Conservation (phyloP, 2,329 filamentous ascomycete species). For the Claviceps citrina region DNA sequence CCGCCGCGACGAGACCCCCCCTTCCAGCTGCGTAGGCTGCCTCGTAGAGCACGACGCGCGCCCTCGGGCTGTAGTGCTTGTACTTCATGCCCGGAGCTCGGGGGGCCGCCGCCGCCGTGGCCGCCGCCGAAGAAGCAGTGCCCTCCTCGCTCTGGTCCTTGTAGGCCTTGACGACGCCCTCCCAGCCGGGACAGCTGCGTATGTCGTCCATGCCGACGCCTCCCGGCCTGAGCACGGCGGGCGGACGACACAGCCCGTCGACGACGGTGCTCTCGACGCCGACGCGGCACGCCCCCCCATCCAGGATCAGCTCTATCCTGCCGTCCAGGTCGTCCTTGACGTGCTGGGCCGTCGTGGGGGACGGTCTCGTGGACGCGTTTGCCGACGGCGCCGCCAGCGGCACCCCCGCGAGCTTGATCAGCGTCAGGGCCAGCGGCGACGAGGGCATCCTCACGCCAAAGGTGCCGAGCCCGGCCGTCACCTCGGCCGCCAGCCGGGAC, state of each 20-base stretch:
- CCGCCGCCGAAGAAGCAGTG: too few relatives aligned
- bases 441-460: slow-evolving; percentile 87
- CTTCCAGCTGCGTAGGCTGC: slow-evolving; percentile 22
- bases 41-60: slow-evolving; percentile 72
- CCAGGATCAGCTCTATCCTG: slow-evolving; percentile 71
- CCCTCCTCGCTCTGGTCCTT: slow-evolving; percentile 56
- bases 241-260: slow-evolving; percentile 70
- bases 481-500: slow-evolving; percentile 69
- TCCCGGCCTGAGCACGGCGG: slow-evolving; percentile 70
- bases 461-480: slow-evolving; percentile 69
- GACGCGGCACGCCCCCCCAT: slow-evolving; percentile 73
- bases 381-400: slow-evolving; percentile 86
- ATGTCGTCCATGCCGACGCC: slow-evolving; percentile 75
- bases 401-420: slow-evolving; percentile 64
- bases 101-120: slow-evolving; percentile 48
- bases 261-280: slow-evolving; percentile 96
- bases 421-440: slow-evolving; percentile 65
- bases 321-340: slow-evolving; percentile 73
- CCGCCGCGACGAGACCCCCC: slow-evolving; percentile 21
- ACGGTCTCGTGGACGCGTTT: slow-evolving; percentile 86
- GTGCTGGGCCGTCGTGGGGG: slow-evolving; percentile 78
- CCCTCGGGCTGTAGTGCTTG: slow-evolving; percentile 88
- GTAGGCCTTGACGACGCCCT: slow-evolving; percentile 61
- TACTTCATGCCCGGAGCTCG: slow-evolving; percentile 98
- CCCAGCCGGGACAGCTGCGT: slow-evolving; percentile 62